Conservation (phyloP, 78 protist species). For the Guillardia theta region DNA sequence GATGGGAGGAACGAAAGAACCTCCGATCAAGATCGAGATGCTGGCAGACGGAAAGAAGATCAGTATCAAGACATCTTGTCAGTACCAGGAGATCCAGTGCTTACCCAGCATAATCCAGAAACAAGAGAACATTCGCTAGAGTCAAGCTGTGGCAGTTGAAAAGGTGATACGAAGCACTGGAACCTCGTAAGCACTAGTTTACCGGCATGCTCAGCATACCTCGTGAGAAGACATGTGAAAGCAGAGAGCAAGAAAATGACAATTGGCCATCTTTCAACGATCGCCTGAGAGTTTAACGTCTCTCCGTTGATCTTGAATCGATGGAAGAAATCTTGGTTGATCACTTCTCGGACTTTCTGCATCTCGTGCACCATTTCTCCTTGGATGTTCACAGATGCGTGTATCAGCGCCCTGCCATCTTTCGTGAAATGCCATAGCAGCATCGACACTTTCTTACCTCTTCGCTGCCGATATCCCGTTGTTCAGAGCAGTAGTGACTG, state of each 20-base stretch:
- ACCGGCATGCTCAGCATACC: no score
- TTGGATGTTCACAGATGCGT: neutral
- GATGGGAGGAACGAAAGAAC: slow-evolving; percentile 8
- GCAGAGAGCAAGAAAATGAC: neutral
- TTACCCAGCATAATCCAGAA: slow-evolving; percentile 42
- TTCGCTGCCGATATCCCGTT: neutral
- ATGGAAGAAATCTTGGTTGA: neutral
- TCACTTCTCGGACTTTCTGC: neutral
- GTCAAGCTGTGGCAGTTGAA: slow-evolving; percentile 36
- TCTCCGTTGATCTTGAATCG: no score
- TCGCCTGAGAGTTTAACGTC: no score
- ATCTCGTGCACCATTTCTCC: neutral
- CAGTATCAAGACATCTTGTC: no score
- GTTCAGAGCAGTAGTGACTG: neutral
- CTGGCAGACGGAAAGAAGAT: no score
- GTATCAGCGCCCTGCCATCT: neutral
- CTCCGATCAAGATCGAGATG: neutral
- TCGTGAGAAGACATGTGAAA: neutral
- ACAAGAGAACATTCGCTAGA: neutral
- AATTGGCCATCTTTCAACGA: neutral
- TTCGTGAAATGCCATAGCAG: no score
- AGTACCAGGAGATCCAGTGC: no score
- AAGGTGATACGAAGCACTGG: slow-evolving; percentile 35
- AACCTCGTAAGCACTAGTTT: no score
- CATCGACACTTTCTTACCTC: no score